A percentile compares a stretch with the other conserved stretches of the same genome.
Conservation (phyloP, 1,284 basidiomycete species). For the Cutaneotrichosporon arboriforme region DNA sequence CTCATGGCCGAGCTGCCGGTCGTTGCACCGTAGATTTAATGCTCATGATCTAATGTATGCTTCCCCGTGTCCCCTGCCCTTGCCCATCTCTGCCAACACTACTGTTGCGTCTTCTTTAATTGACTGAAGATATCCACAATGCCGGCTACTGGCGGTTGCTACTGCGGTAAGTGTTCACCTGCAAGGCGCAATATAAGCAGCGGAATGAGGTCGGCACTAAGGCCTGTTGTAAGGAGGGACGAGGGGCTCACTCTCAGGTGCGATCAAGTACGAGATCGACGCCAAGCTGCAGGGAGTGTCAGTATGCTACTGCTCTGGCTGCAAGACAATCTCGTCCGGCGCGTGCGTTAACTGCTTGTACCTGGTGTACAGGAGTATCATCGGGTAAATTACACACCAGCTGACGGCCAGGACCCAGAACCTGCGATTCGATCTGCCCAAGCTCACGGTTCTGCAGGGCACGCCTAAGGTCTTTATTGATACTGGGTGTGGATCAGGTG, state of each 20-base stretch:
- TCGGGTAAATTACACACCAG: not conserved
- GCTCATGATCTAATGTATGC: too few species aligned
- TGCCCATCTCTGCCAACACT: too few species aligned
- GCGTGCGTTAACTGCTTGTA: not conserved
- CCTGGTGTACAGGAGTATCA: not conserved
- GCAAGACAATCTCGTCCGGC: constrained; percentile 7
- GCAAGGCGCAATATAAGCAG: too few species aligned
- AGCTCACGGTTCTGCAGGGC: constrained; percentile 12
- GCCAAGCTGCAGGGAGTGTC: constrained; percentile 5
- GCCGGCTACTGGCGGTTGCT: not conserved
- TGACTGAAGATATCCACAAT: too few species aligned
- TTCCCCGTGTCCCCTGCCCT: too few species aligned
- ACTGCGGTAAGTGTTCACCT: not conserved
- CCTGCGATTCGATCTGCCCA: constrained; percentile 1
- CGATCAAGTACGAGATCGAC: constrained; percentile 8
- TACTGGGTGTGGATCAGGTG: not conserved
- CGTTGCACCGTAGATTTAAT: too few species aligned
- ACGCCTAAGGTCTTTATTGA: constrained; percentile 10
- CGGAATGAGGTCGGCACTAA: too few species aligned
- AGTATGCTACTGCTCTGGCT: constrained; percentile 10
- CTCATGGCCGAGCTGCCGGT: too few species aligned
- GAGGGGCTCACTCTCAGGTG: constrained; percentile 2
- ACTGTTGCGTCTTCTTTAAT: too few species aligned
- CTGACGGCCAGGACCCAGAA: constrained; percentile 15
- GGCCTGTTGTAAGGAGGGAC: too few species aligned